Conservation (phyloP, 352 stramenopile genomes). For the Phytophthora foliorum region DNA sequence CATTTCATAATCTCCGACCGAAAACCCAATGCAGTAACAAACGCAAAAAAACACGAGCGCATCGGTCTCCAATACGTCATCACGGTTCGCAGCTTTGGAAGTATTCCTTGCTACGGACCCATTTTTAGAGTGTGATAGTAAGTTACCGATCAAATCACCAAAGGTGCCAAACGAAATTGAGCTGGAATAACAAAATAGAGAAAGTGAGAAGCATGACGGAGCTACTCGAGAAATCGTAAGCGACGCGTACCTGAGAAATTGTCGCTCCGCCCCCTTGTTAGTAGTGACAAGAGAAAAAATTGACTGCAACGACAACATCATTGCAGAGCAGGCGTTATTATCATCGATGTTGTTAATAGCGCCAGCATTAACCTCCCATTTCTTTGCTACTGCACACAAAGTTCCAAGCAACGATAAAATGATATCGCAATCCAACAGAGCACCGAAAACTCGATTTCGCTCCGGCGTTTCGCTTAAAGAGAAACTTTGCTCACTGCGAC, state of each 20-base stretch:
- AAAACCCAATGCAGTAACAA: slow-evolving; percentile 39
- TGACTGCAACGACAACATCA: slow-evolving; percentile 25
- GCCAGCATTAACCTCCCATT: slow-evolving; percentile 11
- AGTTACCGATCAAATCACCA: slow-evolving; percentile 29
- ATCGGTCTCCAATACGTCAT: background rate
- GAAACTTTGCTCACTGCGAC: background rate
- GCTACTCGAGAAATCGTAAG: background rate
- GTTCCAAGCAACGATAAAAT: slow-evolving; percentile 54
- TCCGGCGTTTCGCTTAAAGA: slow-evolving; percentile 11
- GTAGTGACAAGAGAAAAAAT: slow-evolving; percentile 29
- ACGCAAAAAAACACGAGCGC: slow-evolving; percentile 30
- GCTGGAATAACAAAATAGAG: slow-evolving; percentile 14
- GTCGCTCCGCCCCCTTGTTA: slow-evolving; percentile 19
- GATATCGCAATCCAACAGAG: slow-evolving; percentile 53
- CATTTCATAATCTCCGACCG: slow-evolving; percentile 24
- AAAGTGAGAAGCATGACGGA: slow-evolving; percentile 9
- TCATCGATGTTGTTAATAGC: background rate
- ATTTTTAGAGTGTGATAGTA: slow-evolving; percentile 4
- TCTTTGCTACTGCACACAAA: slow-evolving; percentile 40
- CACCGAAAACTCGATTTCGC: slow-evolving; percentile 41
- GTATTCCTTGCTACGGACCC: background rate
- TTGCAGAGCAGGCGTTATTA: background rate
- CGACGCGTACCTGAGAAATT: slow-evolving; percentile 25
- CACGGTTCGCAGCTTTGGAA: background rate
- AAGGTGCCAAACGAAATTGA: slow-evolving; percentile 33